Evolutionary conservation across 768 basidiomycete genomes (phyloP), one percentile per base, ranked within the genome.

Genomic region (Obba rivulosa): DNA sequence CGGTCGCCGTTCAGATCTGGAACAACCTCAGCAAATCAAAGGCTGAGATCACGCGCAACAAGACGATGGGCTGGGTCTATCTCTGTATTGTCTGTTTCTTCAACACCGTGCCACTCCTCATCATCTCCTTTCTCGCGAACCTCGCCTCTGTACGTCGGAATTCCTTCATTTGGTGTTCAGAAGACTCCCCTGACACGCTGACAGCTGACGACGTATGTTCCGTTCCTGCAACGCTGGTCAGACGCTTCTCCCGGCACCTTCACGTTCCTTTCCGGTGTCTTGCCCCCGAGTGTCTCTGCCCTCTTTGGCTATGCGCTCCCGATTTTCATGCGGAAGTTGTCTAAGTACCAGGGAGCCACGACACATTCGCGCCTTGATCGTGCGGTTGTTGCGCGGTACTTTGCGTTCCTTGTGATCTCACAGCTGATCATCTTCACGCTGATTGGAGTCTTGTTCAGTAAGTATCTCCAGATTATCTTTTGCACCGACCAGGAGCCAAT

Each of bases 371-470:
- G 80, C 43, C 77, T 93, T 45, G 94, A 98, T 58, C 86, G 96
- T 28, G 84, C 86, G 34, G 94, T 98, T 50, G 77, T 94, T 34
- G 91, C 91, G 17, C 83, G 92, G 42, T 98, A 97, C 68, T 98
- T 85, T 62, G 75, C 87, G 1, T 98, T 99, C 77, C 74, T 98
- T 66, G 83, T 98, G 50, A 85, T 96, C 67, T 90, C 87, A 43
- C 93, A 97, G 63, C 69, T 99, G 58, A 74, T 99, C 53, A 83
- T 98, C 67, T 99, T 98, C 74, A 95, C 91, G 14, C 67, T 95
- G 49, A 83, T 97, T 52, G 89, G 91, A 56, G 93, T 94, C 41
- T 74, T 84, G 48, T 93, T 92, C 71, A 83, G 88, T 89, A 49
- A 57, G 84, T 73, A 2, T 46, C 21, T 37, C 3, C 34, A 42